These are phyloP conservation scores for Pichia cabralensis DNA, from an alignment of 805 yeast genomes.

Conservation along the genomic window DNA sequence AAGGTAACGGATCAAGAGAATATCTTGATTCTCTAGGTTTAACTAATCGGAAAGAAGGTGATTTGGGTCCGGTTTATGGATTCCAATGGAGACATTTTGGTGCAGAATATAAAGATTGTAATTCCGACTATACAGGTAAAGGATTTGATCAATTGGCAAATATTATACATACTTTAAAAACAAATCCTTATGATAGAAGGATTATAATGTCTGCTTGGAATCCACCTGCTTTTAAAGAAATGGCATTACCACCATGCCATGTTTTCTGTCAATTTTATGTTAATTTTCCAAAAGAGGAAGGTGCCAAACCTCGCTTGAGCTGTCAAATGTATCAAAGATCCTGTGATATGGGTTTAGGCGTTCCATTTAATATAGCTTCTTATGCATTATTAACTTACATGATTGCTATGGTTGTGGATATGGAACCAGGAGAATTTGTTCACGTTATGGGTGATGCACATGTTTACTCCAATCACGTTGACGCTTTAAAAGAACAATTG, in stretches of 20 bases:
- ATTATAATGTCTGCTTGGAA: constrained; percentile 97
- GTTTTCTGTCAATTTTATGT: constrained; percentile 94
- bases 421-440: constrained; percentile 92
- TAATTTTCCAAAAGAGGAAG: constrained; percentile 50
- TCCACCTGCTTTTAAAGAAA: constrained; percentile 84
- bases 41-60: constrained; percentile 77
- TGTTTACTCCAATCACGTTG: constrained; percentile 87
- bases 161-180: constrained; percentile 68
- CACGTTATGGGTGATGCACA: constrained; percentile 98
- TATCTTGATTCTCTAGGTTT: constrained; percentile 79
- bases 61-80: constrained; percentile 96
- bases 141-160: constrained; percentile 87
- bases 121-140: constrained; percentile 74
- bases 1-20: constrained; percentile 94
- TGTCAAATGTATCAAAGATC: constrained; percentile 92
- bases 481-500: constrained; percentile 76
- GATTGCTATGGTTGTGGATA: constrained; percentile 92
- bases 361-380: constrained; percentile 96
- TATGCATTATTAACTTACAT: constrained; percentile 86
- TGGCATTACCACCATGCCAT: constrained; percentile 99
- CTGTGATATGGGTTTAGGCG: constrained; percentile 99
- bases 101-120: constrained; percentile 80
- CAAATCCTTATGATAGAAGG: constrained; percentile 89
- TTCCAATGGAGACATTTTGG: constrained; percentile 99
- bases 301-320: constrained; percentile 52